Conservation (phyloP, 2,329 filamentous ascomycete genomes). For the Waltergamsia citrina region DNA sequence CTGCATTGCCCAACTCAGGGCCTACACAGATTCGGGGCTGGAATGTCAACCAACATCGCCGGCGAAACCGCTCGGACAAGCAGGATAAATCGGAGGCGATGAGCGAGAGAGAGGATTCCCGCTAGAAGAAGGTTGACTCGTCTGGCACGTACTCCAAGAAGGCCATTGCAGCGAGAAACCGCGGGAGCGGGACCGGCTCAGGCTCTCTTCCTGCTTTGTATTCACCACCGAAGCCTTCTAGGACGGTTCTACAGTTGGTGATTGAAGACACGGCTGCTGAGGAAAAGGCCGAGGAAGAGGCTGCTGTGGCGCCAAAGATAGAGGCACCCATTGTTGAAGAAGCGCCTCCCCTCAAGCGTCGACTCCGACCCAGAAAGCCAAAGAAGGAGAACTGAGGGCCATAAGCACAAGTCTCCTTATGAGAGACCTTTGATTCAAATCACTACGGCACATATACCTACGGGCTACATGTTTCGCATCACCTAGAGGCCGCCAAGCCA, state of each 20-base stretch:
- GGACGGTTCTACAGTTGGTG: not conserved
- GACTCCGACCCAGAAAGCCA: not conserved
- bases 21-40: constrained; percentile 49
- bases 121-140: constrained; percentile 6
- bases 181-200: not conserved
- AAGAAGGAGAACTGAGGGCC: not conserved
- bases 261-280: not conserved
- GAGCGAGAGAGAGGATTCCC: constrained; percentile 7
- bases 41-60: constrained; percentile 35
- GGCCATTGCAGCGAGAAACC: no score
- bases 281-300: not conserved
- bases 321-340: not conserved
- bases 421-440: no score
- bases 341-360: not conserved
- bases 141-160: no score
- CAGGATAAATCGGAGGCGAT: not conserved
- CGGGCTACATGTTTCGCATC: no score
- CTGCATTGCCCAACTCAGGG: constrained; percentile 44
- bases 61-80: constrained; percentile 15
- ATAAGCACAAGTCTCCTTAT: no score
- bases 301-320: not conserved
- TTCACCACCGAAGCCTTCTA: not conserved
- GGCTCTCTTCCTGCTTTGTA: not conserved
- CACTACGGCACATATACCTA: no score
- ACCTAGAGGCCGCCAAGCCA: no score